phyloP scores from a whole-genome alignment of 768 basidiomycete species.

The Mycena crocata region DNA sequence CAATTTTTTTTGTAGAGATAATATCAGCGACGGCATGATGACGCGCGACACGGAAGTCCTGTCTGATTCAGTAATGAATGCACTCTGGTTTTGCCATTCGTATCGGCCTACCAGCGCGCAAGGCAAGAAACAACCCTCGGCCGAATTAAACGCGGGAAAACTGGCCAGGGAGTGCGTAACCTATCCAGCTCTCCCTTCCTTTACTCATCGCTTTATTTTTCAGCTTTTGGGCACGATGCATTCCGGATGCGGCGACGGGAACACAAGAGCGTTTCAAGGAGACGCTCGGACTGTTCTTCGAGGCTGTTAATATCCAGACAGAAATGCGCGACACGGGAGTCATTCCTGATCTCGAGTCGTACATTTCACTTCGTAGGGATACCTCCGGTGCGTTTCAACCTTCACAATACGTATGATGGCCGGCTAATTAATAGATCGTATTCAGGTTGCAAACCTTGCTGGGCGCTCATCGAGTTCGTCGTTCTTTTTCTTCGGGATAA shows the following conservation, averaged over 20 bases:
- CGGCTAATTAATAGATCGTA: conserved; percentile 26
- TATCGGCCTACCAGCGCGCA: conserved; percentile 60
- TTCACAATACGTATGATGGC: conserved; percentile 30
- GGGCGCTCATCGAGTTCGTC: conserved; percentile 77
- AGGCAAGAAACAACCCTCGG: conserved; percentile 52
- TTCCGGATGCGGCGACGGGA: conserved; percentile 65
- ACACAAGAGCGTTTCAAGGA: conserved; percentile 78
- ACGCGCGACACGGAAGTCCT: conserved; percentile 67
- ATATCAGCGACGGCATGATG: conserved; percentile 85
- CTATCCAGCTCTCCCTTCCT: conserved; percentile 14
- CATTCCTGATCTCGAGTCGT: conserved; percentile 79
- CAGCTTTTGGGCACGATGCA: conserved; percentile 78
- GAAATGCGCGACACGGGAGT: conserved; percentile 61
- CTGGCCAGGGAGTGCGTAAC: conserved; percentile 74
- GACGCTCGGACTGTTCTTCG: conserved; percentile 75
- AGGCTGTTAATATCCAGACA: conserved; percentile 74
- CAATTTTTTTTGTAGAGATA: conserved; percentile 57
- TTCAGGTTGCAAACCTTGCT: conserved; percentile 75
- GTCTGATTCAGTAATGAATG: conserved; percentile 77
- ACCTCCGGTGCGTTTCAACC: conserved; percentile 71
- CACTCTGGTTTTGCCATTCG: conserved; percentile 65
- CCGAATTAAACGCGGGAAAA: conserved; percentile 66
- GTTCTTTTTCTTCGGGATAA: conserved; percentile 12
- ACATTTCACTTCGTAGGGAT: conserved; percentile 77
- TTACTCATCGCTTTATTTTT: conserved; percentile 16